phyloP scores from a whole-genome alignment of 140 eudicot genomes.

The Cichorium intybus region DNA sequence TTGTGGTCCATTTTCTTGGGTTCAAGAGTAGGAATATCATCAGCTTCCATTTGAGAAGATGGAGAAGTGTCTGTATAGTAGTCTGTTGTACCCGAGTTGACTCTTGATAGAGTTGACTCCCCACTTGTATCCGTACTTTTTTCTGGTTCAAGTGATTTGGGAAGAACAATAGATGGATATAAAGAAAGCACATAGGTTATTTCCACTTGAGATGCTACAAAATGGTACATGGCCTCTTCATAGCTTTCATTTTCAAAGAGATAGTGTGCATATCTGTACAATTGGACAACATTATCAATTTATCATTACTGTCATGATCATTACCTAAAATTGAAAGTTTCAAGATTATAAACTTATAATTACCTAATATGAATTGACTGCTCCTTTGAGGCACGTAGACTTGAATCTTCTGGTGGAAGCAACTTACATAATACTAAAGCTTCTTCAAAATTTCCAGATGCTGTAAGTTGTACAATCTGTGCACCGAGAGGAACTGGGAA shows the following conservation, averaged over 20 bases:
- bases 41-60: slow-evolving; percentile 46
- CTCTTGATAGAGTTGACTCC: slow-evolving; percentile 63
- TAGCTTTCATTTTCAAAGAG: slow-evolving; percentile 84
- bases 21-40: slow-evolving; percentile 54
- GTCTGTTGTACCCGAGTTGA: slow-evolving; percentile 69
- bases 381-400: slow-evolving; percentile 91
- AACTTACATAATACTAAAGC: slow-evolving; percentile 91
- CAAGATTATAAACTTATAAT: not conserved
- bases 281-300: not conserved
- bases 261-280: slow-evolving; percentile 83
- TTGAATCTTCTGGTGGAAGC: slow-evolving; percentile 97
- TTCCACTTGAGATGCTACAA: slow-evolving; percentile 91
- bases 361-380: slow-evolving; percentile 96
- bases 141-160: slow-evolving; percentile 69
- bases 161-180: slow-evolving; percentile 76
- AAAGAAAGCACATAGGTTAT: slow-evolving; percentile 83
- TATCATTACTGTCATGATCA: not conserved
- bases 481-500: slow-evolving; percentile 98
- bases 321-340: slow-evolving; percentile 8
- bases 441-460: slow-evolving; percentile 96
- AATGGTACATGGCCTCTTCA: slow-evolving; percentile 96
- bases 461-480: slow-evolving; percentile 97
- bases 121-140: slow-evolving; percentile 50
- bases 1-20: slow-evolving; percentile 86
- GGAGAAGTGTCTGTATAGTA: slow-evolving; percentile 79